Evolutionary conservation across 2,329 filamentous ascomycete species (phyloP), one percentile per base, ranked within the genome.

Genomic region (Tolypocladium amazonense): DNA sequence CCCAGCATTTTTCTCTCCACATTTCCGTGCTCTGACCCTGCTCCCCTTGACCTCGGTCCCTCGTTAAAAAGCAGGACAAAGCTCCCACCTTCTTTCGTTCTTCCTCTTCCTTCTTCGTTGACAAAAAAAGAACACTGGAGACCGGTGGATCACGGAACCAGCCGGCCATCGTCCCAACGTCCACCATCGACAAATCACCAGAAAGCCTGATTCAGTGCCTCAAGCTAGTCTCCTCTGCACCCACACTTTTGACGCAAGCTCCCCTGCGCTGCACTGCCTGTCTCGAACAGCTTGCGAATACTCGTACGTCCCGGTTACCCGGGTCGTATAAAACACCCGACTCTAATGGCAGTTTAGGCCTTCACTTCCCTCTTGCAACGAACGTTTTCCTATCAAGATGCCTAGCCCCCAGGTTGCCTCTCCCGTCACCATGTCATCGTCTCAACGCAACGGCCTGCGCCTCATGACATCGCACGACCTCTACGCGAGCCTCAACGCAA

Each of bases 401-500:
- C 71, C 72, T 61, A 65, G 66, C 60, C 63, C 70, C 62, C 72
- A 72, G 62, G 63, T 72, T 64, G 72, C 75, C 59, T 73, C 79
- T 27, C 77, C 81, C 9, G 70, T 80, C 60, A 75, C 80, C 59
- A 75, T 81, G 67, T 74, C 79, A 63, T 73, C 77, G 56, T 72
- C 76, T 52, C 77, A 77, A 67, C 76, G 77, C 64, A 75, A 69
- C 60, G 75, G 70, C 59, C 73, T 79, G 60, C 73, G 75, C 61
- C 67, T 79, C 58, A 69, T 77, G 66, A 78, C 76, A 53, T 68
- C 71, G 0, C 77, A 81, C 60, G 81, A 84, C 61, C 73, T 84
- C 41, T 80, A 80, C 66, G 76, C 77, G 64, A 81, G 77, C 69
- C 73, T 84, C 65, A 81, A 76, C 67, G 79, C 78, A 41, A 80